Evolutionary conservation across 495 filamentous ascomycete genomes (phyloP).

Genomic region (Geoglossum glabrum): DNA sequence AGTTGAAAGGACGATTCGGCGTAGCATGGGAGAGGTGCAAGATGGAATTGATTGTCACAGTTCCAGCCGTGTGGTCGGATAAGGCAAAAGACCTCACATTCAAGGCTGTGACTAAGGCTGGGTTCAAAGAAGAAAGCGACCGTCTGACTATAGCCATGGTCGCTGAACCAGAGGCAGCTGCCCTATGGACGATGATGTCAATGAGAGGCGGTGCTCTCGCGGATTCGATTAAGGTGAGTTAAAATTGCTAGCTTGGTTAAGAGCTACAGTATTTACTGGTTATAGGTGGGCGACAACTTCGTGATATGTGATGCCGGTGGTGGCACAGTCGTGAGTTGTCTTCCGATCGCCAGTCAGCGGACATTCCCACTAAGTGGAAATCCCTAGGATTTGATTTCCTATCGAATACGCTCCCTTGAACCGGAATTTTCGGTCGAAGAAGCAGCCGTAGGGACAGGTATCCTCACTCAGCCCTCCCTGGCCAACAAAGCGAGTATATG

Average conservation of each 20-base stretch:
- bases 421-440: neutral
- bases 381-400: neutral
- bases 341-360: neutral
- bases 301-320: neutral
- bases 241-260: neutral
- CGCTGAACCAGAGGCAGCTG: slow-evolving; percentile 4
- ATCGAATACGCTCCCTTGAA: neutral
- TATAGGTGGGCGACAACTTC: neutral
- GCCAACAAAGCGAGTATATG: no score
- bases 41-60: slow-evolving; percentile 6
- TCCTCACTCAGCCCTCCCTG: no score
- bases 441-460: neutral
- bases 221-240: neutral
- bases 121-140: neutral
- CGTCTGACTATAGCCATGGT: neutral
- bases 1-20: neutral
- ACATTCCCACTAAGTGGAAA: neutral
- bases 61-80: slow-evolving; percentile 8
- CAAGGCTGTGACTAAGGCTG: neutral
- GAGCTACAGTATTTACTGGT: neutral
- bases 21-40: neutral
- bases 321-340: neutral
- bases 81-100: slow-evolving; percentile 5
- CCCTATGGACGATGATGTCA: neutral
- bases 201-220: neutral